These are phyloP conservation scores for Pseudoturritis turrita DNA, from an alignment of 345 rosid species.

Conservation along the genomic window DNA sequence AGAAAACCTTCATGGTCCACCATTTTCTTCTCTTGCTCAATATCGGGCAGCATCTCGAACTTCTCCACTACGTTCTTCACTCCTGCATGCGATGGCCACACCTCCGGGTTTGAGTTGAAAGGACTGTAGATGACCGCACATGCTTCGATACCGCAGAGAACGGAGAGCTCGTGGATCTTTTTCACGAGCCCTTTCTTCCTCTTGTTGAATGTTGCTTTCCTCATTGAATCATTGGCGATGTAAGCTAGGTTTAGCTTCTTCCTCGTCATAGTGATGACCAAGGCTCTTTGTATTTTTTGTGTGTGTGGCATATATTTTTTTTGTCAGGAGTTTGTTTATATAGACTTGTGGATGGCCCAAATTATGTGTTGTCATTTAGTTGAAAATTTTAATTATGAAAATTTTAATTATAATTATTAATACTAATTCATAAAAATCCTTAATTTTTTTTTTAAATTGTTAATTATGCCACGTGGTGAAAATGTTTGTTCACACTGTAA, in stretches of 20 bases:
- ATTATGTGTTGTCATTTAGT: neutral
- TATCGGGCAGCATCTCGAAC: constrained; percentile 13
- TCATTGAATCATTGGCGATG: constrained; percentile 31
- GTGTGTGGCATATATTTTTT: neutral
- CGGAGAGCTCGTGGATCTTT: constrained; percentile 30
- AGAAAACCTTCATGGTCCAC: constrained; percentile 33
- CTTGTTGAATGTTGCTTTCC: constrained; percentile 35
- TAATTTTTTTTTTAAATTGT: neutral
- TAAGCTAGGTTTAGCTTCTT: constrained; percentile 34
- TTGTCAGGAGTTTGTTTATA: constrained; percentile 2
- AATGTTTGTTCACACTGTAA: neutral
- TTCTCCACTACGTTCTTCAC: neutral
- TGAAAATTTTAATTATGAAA: neutral
- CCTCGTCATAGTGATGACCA: constrained; percentile 24
- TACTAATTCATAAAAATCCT: neutral
- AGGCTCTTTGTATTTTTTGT: neutral
- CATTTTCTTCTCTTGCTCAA: constrained; percentile 32
- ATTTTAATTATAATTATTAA: neutral
- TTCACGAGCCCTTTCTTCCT: constrained; percentile 36
- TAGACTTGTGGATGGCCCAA: neutral
- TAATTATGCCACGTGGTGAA: neutral
- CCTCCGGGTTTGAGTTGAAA: constrained; percentile 21
- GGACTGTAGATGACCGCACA: constrained; percentile 32
- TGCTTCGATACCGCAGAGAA: constrained; percentile 33
- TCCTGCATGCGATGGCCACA: constrained; percentile 28